phyloP scores from a whole-genome alignment of 2,329 filamentous ascomycete species.

The Didymella segeticola region DNA sequence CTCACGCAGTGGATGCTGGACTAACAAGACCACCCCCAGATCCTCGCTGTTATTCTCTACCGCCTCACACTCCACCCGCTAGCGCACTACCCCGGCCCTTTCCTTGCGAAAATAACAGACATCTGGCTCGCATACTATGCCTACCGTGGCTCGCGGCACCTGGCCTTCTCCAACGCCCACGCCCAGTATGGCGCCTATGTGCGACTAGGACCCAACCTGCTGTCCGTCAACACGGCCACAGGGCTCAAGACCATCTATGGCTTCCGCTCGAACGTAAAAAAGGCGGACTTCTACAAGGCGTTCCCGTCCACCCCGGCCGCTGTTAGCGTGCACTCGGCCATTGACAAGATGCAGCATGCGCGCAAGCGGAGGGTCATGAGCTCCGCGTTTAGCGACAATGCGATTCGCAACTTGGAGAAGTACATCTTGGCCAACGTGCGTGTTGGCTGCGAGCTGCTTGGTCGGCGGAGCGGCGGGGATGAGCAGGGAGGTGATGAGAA shows the following conservation, averaged over 20 bases:
- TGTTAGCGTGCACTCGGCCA: constrained; percentile 54
- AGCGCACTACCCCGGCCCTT: constrained; percentile 52
- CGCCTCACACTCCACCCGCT: constrained; percentile 53
- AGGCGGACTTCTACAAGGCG: constrained; percentile 57
- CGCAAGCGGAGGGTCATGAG: constrained; percentile 55
- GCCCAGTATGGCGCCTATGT: constrained; percentile 73
- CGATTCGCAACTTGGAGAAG: constrained; percentile 55
- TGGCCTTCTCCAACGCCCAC: constrained; percentile 75
- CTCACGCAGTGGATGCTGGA: not conserved
- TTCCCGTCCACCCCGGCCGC: constrained; percentile 53
- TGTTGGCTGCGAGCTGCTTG: constrained; percentile 48
- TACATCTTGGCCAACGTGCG: constrained; percentile 54
- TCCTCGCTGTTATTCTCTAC: constrained; percentile 43
- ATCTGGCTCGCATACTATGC: constrained; percentile 66
- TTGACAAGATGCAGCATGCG: constrained; percentile 55
- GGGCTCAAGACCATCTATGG: constrained; percentile 59
- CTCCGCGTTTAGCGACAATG: constrained; percentile 55
- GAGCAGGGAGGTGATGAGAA: constrained; percentile 24
- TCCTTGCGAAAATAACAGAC: constrained; percentile 48
- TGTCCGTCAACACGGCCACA: constrained; percentile 76
- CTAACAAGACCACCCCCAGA: constrained; percentile 25
- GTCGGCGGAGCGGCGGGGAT: constrained; percentile 22
- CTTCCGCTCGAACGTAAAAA: constrained; percentile 56
- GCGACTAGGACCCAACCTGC: constrained; percentile 78
- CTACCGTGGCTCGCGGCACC: constrained; percentile 75